Percentiles rank a stretch among this genome's conserved stretches.
Evolutionary conservation across 2,329 filamentous ascomycete genomes (phyloP).

Genomic region (Eutypa lata): DNA sequence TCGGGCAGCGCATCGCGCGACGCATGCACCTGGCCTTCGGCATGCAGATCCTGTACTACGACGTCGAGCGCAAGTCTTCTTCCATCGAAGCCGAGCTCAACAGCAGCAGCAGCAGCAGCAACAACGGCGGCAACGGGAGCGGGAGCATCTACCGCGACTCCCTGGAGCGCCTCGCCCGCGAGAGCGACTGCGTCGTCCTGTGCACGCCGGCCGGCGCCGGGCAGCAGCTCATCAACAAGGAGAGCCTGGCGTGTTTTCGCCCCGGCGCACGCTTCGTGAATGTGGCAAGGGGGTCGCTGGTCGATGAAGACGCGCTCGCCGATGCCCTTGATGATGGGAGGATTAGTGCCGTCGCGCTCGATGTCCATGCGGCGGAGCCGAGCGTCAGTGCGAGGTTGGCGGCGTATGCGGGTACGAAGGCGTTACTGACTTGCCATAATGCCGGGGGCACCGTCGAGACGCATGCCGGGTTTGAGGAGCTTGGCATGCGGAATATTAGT

Average conservation of each 20-base stretch:
- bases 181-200: conserved; percentile 59
- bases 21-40: conserved; percentile 56
- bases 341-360: conserved; percentile 54
- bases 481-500: conserved; percentile 66
- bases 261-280: conserved; percentile 60
- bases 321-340: conserved; percentile 52
- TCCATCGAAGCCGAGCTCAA: conserved; percentile 38
- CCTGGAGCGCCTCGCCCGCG: conserved; percentile 49
- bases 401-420: conserved; percentile 38
- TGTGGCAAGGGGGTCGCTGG: conserved; percentile 60
- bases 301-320: conserved; percentile 63
- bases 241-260: conserved; percentile 49
- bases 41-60: conserved; percentile 65
- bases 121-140: too few relatives aligned
- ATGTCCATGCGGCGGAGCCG: conserved; percentile 63
- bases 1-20: conserved; percentile 60
- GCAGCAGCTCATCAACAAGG: conserved; percentile 44
- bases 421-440: conserved; percentile 64
- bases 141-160: conserved; percentile 47
- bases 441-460: conserved; percentile 66
- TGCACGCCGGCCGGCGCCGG: conserved; percentile 52
- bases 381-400: conserved; percentile 44
- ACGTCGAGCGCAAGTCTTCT: conserved; percentile 48
- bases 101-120: too few relatives aligned
- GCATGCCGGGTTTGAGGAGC: conserved; percentile 62